Percentiles rank a stretch among this genome's conserved stretches.
Conservation (phyloP, 768 basidiomycete species). For the Dentipellis fragilis region DNA sequence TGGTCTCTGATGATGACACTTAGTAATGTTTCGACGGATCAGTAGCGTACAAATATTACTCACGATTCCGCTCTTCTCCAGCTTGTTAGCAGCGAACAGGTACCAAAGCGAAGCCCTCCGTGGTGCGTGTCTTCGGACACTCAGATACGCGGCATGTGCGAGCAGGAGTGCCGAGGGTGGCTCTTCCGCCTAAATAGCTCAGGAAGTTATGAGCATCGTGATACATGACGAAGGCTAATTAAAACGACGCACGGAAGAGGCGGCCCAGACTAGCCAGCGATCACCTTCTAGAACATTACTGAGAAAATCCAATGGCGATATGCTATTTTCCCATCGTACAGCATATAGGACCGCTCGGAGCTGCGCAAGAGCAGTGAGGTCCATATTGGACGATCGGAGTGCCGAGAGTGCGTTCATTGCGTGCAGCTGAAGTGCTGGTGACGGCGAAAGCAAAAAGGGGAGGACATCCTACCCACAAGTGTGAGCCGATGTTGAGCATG, state of each 20-base stretch:
- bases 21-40: background rate
- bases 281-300: conserved; percentile 58
- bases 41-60: conserved; percentile 27
- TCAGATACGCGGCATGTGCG: conserved; percentile 70
- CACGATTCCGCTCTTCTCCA: conserved; percentile 82
- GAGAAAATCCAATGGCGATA: conserved; percentile 48
- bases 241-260: conserved; percentile 54
- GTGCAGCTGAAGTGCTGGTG: conserved; percentile 48
- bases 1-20: conserved; percentile 51
- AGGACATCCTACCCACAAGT: conserved; percentile 58
- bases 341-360: conserved; percentile 59
- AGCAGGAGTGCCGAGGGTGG: conserved; percentile 69
- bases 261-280: conserved; percentile 80
- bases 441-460: conserved; percentile 61
- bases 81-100: conserved; percentile 57
- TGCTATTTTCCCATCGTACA: conserved; percentile 69
- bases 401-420: conserved; percentile 49
- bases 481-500: background rate
- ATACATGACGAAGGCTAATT: background rate
- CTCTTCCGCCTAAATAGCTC: conserved; percentile 60
- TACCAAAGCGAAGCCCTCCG: conserved; percentile 76
- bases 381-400: conserved; percentile 32
- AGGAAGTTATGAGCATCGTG: conserved; percentile 3
- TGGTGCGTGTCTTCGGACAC: conserved; percentile 41
- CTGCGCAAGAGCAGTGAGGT: conserved; percentile 53